Percentiles rank a stretch among this genome's conserved stretches.
phyloP scores from a whole-genome alignment of 2,329 filamentous ascomycete species.

The Diaporthe eres region DNA sequence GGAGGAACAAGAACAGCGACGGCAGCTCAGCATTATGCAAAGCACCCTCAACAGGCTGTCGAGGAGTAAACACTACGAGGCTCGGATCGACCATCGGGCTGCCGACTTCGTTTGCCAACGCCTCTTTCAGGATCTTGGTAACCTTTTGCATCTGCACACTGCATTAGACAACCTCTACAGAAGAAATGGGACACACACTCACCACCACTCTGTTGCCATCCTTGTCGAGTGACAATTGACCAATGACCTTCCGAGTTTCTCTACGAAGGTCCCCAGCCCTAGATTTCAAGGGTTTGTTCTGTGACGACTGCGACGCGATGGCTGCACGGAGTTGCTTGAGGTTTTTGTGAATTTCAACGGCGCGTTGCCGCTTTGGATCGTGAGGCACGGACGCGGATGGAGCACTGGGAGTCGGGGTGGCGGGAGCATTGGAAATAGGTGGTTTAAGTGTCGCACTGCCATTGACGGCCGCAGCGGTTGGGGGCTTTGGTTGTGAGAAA shows the following conservation, averaged over 20 bases:
- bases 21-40: slow-evolving; percentile 66
- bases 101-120: slow-evolving; percentile 62
- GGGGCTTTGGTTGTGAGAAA: neutral
- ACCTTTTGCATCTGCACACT: slow-evolving; percentile 62
- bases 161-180: slow-evolving; percentile 35
- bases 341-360: slow-evolving; percentile 74
- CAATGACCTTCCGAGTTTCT: slow-evolving; percentile 78
- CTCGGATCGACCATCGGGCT: slow-evolving; percentile 65
- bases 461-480: slow-evolving; percentile 21
- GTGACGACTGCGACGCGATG: slow-evolving; percentile 67
- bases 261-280: slow-evolving; percentile 80
- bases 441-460: slow-evolving; percentile 22
- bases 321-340: slow-evolving; percentile 70
- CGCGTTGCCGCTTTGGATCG: slow-evolving; percentile 55
- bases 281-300: slow-evolving; percentile 71
- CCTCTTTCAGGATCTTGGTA: slow-evolving; percentile 64
- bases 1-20: slow-evolving; percentile 76
- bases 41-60: slow-evolving; percentile 57
- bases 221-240: slow-evolving; percentile 70
- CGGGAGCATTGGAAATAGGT: slow-evolving; percentile 8
- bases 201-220: slow-evolving; percentile 63
- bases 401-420: neutral
- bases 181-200: slow-evolving; percentile 18
- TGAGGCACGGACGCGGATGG: slow-evolving; percentile 27
- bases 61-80: slow-evolving; percentile 61